Evolutionary conservation across 2,329 filamentous ascomycete genomes (phyloP).

Genomic region (Beauveria medogensis): DNA sequence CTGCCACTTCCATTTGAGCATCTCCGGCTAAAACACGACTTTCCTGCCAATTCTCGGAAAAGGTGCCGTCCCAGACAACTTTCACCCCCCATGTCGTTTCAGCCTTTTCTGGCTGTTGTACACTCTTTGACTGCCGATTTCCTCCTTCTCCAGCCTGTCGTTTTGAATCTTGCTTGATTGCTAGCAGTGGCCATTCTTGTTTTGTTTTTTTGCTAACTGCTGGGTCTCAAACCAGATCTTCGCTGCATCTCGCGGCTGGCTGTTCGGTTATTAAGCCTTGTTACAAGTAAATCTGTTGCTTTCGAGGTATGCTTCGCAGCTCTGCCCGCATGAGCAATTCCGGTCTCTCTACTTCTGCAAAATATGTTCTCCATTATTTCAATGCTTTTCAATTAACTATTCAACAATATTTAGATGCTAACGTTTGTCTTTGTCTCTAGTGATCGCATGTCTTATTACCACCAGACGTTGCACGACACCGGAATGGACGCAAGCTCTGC

Average conservation of each 20-base stretch:
- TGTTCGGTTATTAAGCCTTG: slow-evolving; percentile 24
- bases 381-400: background rate
- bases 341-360: background rate
- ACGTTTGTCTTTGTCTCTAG: slow-evolving; percentile 3
- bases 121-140: background rate
- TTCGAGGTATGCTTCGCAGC: slow-evolving; percentile 20
- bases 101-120: background rate
- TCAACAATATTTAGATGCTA: background rate
- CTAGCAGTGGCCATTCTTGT: background rate
- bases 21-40: background rate
- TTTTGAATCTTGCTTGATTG: background rate
- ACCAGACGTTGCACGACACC: slow-evolving; percentile 19
- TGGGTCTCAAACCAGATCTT: slow-evolving; percentile 19
- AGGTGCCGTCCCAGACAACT: background rate
- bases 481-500: slow-evolving; percentile 29
- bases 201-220: slow-evolving; percentile 7
- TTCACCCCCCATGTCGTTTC: background rate
- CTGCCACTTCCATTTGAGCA: background rate
- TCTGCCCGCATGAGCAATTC: background rate
- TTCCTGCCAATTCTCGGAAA: background rate
- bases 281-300: slow-evolving; percentile 25
- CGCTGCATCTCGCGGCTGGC: slow-evolving; percentile 18
- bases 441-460: slow-evolving; percentile 27
- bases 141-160: background rate
- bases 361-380: background rate